Evolutionary conservation across 768 basidiomycete genomes (phyloP).

Genomic region (Gymnopilus dilepis): DNA sequence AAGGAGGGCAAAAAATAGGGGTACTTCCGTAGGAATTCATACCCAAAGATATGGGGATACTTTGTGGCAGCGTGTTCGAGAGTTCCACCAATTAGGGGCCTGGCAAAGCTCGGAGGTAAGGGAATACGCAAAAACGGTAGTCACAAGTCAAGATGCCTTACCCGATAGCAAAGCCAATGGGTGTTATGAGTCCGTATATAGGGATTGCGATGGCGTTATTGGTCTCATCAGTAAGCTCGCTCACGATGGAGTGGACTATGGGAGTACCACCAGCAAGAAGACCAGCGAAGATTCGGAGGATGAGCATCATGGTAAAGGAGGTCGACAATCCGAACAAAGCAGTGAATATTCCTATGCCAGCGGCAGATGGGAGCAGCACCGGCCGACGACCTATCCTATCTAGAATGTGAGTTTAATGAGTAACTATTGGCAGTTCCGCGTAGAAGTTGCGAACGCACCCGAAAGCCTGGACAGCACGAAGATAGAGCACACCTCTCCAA

Average conservation of each 20-base stretch:
- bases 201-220: conserved; percentile 9
- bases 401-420: neutral
- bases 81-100: no score
- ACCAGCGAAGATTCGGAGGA: conserved; percentile 8
- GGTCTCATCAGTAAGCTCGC: conserved; percentile 10
- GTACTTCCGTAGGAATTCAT: conserved; percentile 5
- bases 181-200: neutral
- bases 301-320: conserved; percentile 11
- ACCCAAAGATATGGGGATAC: conserved; percentile 4
- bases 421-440: neutral
- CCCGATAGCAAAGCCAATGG: no score
- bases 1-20: conserved; percentile 10
- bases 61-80: no score
- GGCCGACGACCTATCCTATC: conserved; percentile 13
- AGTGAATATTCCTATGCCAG: conserved; percentile 11
- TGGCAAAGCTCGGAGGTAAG: no score
- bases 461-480: conserved; percentile 9
- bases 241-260: conserved; percentile 12
- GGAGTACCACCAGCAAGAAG: conserved; percentile 6
- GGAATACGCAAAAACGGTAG: no score
- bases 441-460: neutral
- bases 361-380: conserved; percentile 10
- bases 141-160: no score
- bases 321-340: conserved; percentile 8
- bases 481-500: conserved; percentile 11